Percentiles rank a stretch among this genome's conserved stretches.
Evolutionary conservation across 306 rosid genomes (phyloP).

Genomic region (Abrus precatorius): DNA sequence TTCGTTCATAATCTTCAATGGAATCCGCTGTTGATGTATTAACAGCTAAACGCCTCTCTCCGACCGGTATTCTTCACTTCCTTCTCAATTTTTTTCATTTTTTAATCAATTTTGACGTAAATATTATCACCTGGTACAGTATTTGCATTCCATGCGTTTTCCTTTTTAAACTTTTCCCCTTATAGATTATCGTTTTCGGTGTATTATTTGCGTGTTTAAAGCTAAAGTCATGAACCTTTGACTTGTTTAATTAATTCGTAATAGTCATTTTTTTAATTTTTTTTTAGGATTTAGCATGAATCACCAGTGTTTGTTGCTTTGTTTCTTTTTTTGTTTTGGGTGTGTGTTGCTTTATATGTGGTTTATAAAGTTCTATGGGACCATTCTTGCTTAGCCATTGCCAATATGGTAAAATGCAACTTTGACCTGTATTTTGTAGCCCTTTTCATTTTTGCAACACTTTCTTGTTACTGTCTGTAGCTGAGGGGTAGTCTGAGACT

Average conservation of each 20-base stretch:
- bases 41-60: constrained; percentile 42
- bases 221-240: not conserved
- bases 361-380: constrained; percentile 2
- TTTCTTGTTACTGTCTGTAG: not conserved
- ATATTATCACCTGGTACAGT: not conserved
- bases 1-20: constrained; percentile 48
- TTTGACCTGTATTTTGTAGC: not conserved
- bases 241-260: constrained; percentile 33
- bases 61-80: constrained; percentile 39
- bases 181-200: not conserved
- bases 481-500: not conserved
- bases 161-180: not conserved
- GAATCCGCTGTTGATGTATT: constrained; percentile 46
- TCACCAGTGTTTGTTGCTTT: not conserved
- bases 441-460: not conserved
- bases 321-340: not conserved
- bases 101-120: not conserved
- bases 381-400: not conserved
- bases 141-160: constrained; percentile 30
- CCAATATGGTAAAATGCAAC: not conserved
- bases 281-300: not conserved
- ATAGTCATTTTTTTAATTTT: not conserved
- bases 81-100: not conserved
- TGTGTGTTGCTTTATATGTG: constrained; percentile 5
- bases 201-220: constrained; percentile 2